Evolutionary conservation across 1,284 basidiomycete genomes (phyloP), one percentile per base, ranked within the genome.

Genomic region (Lentinus polychrous): DNA sequence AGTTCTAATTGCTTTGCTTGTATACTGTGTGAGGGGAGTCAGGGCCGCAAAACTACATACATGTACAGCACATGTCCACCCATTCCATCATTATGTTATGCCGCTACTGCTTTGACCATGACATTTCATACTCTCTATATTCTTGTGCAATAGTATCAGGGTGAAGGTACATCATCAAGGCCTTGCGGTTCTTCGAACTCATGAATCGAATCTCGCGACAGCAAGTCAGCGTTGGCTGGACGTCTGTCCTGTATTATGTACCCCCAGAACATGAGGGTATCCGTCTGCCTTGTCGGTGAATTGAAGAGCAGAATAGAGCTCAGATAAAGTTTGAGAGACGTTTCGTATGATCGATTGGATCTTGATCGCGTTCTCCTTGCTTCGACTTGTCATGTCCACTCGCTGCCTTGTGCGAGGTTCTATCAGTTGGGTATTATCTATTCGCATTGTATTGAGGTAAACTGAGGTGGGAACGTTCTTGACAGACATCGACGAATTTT

Each of bases 401-500:
- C 50, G 43, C 18, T 78, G 75, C 52, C 59, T 74, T 14, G 69
- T 79, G 14, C 67, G 76, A 37, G 77, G 78, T 10, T 79, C 77
- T 11, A 75, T 79, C 51, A 79, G 78, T 79, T 27, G 52, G 59
- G 76, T 49, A 11, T 36, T 7, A 20, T 32, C 27, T 20, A n/a
- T 33, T 23, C 34, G 18, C 15, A 34, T 7, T n/a, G n/a, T n/a
- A n/a, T n/a, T n/a, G n/a, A n/a, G n/a, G n/a, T n/a, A n/a, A n/a
- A n/a, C n/a, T n/a, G n/a, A n/a, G n/a, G n/a, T n/a, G n/a, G n/a
- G n/a, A n/a, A n/a, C n/a, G n/a, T n/a, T n/a, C n/a, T n/a, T n/a
- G n/a, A 14, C 22, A 79, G 78, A 79, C 57, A 68, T 74, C 48
- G 78, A 81, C 55, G 78, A 81, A 57, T 79, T 75, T 56, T 79